Evolutionary conservation across 768 basidiomycete genomes (phyloP).

Genomic region (Gymnopilus dilepis): DNA sequence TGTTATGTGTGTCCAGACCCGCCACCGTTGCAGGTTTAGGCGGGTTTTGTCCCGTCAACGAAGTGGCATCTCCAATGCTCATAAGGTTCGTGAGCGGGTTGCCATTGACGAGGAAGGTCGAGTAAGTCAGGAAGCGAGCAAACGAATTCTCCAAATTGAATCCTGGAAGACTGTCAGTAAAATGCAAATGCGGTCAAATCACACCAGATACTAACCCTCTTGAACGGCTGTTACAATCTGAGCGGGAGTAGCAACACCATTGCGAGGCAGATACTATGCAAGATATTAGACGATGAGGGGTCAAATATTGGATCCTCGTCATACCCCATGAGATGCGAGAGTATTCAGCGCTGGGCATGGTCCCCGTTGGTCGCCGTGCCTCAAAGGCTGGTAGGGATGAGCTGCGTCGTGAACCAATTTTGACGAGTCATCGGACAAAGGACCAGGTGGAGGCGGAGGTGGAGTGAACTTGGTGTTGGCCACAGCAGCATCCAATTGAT

Average conservation of each 20-base stretch:
- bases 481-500: constrained; percentile 24
- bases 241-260: constrained; percentile 17
- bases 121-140: not conserved
- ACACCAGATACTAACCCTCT: constrained; percentile 13
- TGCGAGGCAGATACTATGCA: constrained; percentile 21
- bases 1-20: constrained; percentile 26
- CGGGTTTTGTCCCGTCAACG: constrained; percentile 24
- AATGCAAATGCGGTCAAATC: not conserved
- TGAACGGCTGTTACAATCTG: constrained; percentile 21
- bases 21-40: constrained; percentile 27
- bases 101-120: not conserved
- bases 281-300: not conserved
- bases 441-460: constrained; percentile 19
- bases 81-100: constrained; percentile 1
- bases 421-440: constrained; percentile 19
- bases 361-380: not conserved
- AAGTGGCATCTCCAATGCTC: not conserved
- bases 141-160: constrained; percentile 9
- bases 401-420: not conserved
- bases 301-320: not conserved
- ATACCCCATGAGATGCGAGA: constrained; percentile 27
- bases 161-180: not conserved
- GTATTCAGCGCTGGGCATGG: constrained; percentile 26
- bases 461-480: constrained; percentile 13
- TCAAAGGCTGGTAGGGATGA: not conserved